A percentile compares a stretch with the other conserved stretches of the same genome.
These are phyloP conservation scores for Kwoniella bestiolae DNA, from an alignment of 768 basidiomycete genomes.

Conservation along the genomic window DNA sequence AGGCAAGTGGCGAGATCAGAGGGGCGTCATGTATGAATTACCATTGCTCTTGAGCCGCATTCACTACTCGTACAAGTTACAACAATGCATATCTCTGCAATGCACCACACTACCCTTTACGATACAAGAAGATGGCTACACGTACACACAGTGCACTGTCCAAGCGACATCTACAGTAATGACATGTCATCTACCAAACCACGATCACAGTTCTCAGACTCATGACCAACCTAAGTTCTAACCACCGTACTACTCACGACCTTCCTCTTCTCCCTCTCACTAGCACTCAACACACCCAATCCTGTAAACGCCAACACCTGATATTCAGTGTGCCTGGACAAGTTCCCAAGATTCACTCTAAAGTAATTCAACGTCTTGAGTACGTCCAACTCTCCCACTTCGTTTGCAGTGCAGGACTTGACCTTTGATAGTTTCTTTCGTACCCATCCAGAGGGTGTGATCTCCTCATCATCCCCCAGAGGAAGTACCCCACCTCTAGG, in stretches of 20 bases:
- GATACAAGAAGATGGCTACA: too few species aligned
- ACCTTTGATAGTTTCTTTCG: slow-evolving; percentile 34
- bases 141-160: too few species aligned
- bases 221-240: neutral
- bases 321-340: slow-evolving; percentile 67
- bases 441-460: slow-evolving; percentile 43
- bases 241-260: slow-evolving; percentile 59
- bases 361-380: slow-evolving; percentile 57
- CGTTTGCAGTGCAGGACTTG: neutral
- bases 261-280: slow-evolving; percentile 63
- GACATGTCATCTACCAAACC: too few species aligned
- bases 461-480: slow-evolving; percentile 38
- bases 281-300: slow-evolving; percentile 65
- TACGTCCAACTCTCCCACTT: neutral
- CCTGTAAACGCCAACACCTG: slow-evolving; percentile 85
- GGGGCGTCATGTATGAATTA: too few species aligned
- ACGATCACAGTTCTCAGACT: too few species aligned
- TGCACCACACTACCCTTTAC: too few species aligned
- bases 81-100: too few species aligned
- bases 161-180: too few species aligned
- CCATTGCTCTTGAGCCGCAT: too few species aligned
- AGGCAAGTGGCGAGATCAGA: too few species aligned
- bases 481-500: neutral
- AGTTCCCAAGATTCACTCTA: slow-evolving; percentile 60
- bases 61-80: too few species aligned